Evolutionary conservation across 2,329 filamentous ascomycete species (phyloP).

Genomic region (Diplodia scrobiculata): DNA sequence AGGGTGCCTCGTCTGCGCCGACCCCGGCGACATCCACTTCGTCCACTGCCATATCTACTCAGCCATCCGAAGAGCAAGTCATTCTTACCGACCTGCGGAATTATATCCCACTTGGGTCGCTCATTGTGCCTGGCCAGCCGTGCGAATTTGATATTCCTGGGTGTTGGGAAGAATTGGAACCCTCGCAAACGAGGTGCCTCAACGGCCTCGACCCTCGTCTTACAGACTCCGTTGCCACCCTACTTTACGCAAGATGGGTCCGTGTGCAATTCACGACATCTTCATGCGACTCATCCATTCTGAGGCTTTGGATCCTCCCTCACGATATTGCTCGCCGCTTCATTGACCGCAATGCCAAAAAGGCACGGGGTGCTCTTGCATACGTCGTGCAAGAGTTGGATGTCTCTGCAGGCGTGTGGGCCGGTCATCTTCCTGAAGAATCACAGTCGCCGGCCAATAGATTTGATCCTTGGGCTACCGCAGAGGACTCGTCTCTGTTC

Average conservation of each 20-base stretch:
- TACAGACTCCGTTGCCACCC: constrained; percentile 35
- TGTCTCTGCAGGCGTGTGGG: constrained; percentile 60
- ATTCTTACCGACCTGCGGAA: background rate
- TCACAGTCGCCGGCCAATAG: constrained; percentile 26
- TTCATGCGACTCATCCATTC: constrained; percentile 29
- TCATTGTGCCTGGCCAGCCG: constrained; percentile 20
- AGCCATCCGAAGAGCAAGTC: background rate
- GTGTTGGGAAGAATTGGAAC: constrained; percentile 37
- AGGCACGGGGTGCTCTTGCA: constrained; percentile 52
- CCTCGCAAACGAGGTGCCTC: constrained; percentile 29
- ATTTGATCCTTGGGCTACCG: constrained; percentile 48
- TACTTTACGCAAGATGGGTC: constrained; percentile 44
- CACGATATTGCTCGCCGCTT: constrained; percentile 62
- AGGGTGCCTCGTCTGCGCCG: background rate
- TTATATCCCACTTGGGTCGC: constrained; percentile 43
- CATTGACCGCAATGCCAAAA: constrained; percentile 54
- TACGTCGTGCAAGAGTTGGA: constrained; percentile 59
- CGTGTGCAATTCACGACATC: constrained; percentile 35
- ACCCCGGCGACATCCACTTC: background rate
- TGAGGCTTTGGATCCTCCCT: constrained; percentile 65
- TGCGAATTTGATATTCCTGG: background rate
- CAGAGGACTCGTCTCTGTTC: constrained; percentile 60
- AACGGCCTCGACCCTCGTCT: background rate
- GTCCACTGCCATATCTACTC: background rate
- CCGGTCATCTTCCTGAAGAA: constrained; percentile 44